Base-by-base conservation (phyloP, 306 rosid species). In the Castanea crenata region DNA sequence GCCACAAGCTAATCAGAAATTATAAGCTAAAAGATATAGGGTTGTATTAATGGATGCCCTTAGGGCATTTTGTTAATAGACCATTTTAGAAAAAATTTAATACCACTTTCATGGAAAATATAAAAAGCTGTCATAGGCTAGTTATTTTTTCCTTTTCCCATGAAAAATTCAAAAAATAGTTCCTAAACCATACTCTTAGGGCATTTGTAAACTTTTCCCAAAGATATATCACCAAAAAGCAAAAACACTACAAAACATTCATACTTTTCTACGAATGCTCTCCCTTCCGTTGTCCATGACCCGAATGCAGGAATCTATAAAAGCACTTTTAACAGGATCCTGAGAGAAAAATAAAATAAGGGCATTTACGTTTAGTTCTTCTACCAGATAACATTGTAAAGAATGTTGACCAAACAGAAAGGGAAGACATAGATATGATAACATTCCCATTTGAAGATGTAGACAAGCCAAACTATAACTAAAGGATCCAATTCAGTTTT, bases 241-340 rank as follows among this genome's bases (percentile, higher is more conserved):
- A 20, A 78, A 56, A 20, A 76, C 64, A 64, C 34, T 55, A 55
- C 71, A 75, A 9, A 64, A 12, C 20, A 16, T 69, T 79, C 83
- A 52, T 94, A 91, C 98, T 63, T 88, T 91, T 87, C 76, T 91
- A 82, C 79, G 78, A 71, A 87, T 82, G 69, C 86, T 89, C 75
- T 90, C 97, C 80, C 93, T 91, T 83, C 98, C 98, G 63, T 92
- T 81, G 82, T 94, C 98, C 4, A 85, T 86, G 72, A 87, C 96
- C 18, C 96, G 91, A 79, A 92, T 87, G 73, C 81, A 80, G 68
- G 89, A 86, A 75, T 94, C 98, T 74, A 92, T 91, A 73, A 91
- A 75, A 57, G 97, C 97, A 86, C 94, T 90, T 85, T 89, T 89
- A 75, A 80, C 73, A 21, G 98, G 90, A 78, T 88, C 92, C 98